Evolutionary conservation across 768 basidiomycete species (phyloP).

Genomic region (Hericium coralloides): DNA sequence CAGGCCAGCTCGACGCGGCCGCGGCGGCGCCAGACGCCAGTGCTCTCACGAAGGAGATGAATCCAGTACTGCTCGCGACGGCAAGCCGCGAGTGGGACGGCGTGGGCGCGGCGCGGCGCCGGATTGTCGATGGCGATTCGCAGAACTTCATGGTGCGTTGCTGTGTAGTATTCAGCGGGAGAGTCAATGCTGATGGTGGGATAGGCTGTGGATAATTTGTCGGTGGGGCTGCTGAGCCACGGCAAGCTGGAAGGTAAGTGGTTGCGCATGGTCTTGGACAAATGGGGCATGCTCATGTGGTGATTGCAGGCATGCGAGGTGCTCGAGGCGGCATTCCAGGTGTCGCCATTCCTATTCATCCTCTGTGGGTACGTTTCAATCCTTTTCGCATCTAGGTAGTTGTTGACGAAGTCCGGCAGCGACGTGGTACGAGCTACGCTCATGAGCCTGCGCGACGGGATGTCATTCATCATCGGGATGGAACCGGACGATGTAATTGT

Average conservation of each 20-base stretch:
- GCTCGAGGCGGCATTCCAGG: slow-evolving; percentile 50
- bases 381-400: neutral
- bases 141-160: too few relatives aligned
- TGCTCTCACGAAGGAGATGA: slow-evolving; percentile 40
- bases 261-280: neutral
- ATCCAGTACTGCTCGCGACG: slow-evolving; percentile 53
- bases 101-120: slow-evolving; percentile 37
- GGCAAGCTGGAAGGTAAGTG: slow-evolving; percentile 61
- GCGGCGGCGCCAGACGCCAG: slow-evolving; percentile 33
- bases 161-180: too few relatives aligned
- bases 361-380: slow-evolving; percentile 47
- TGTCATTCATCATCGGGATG: too few relatives aligned
- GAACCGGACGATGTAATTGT: too few relatives aligned
- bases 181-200: neutral
- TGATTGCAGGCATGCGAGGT: slow-evolving; percentile 52
- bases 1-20: slow-evolving; percentile 54
- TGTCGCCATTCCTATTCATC: slow-evolving; percentile 77
- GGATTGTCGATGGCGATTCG: slow-evolving; percentile 41
- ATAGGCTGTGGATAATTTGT: slow-evolving; percentile 72
- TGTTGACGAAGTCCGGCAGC: slow-evolving; percentile 30
- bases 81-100: slow-evolving; percentile 64
- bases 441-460: slow-evolving; percentile 15
- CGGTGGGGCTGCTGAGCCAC: slow-evolving; percentile 61
- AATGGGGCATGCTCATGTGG: neutral
- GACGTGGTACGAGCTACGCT: slow-evolving; percentile 76